Evolutionary conservation across 2,329 filamentous ascomycete genomes (phyloP).

Genomic region (Diaporthe capsici): DNA sequence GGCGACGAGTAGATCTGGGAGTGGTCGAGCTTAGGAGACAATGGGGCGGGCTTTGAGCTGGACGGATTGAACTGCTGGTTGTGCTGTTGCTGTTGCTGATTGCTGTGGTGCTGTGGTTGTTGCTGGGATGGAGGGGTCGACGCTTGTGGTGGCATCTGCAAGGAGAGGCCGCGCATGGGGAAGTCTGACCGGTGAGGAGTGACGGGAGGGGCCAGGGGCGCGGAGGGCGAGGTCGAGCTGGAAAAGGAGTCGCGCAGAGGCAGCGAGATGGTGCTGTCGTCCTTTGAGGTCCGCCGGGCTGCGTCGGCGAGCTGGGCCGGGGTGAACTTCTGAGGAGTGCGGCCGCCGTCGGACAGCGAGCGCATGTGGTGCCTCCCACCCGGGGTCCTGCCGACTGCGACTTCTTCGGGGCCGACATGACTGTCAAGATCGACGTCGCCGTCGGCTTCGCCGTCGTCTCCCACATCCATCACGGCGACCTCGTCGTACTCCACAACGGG

Average conservation of each 20-base stretch:
- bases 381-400: conserved; percentile 53
- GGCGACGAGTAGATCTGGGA: conserved; percentile 89
- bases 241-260: conserved; percentile 50
- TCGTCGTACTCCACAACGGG: conserved; percentile 46
- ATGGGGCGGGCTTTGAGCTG: conserved; percentile 73
- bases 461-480: conserved; percentile 42
- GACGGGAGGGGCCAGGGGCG: conserved; percentile 61
- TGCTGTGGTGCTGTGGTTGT: conserved; percentile 50
- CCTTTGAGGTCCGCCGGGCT: conserved; percentile 72
- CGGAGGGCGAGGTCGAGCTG: conserved; percentile 51
- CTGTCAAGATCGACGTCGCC: conserved; percentile 6
- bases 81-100: conserved; percentile 48
- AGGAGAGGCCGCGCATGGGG: conserved; percentile 73
- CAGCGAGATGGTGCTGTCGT: conserved; percentile 71
- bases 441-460: conserved; percentile 37
- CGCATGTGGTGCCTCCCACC: conserved; percentile 64
- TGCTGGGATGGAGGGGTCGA: conserved; percentile 28
- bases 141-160: conserved; percentile 75
- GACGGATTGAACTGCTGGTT: conserved; percentile 53
- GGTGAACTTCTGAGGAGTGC: conserved; percentile 68
- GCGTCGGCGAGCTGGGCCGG: conserved; percentile 70
- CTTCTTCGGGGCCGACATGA: background rate
- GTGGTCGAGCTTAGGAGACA: conserved; percentile 89
- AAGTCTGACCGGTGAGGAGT: conserved; percentile 81
- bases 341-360: conserved; percentile 75